Conservation (phyloP, 2,329 filamentous ascomycete species). For the Colletotrichum sojae region DNA sequence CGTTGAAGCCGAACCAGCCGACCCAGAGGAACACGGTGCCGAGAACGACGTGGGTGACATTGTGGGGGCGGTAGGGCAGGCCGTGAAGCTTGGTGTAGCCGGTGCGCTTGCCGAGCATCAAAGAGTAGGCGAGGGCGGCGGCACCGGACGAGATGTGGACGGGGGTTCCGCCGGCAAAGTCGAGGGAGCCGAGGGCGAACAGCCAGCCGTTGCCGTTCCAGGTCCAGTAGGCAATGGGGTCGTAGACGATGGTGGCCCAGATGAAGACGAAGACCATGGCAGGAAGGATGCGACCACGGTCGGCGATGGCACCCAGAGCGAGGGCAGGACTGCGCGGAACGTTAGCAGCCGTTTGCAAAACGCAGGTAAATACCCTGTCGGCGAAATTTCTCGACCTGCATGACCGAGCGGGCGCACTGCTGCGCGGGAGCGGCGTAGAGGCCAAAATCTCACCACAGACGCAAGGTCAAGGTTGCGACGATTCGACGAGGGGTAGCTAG, state of each 20-base stretch:
- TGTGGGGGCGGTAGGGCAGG: slow-evolving; percentile 79
- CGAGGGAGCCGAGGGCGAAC: slow-evolving; percentile 76
- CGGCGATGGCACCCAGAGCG: slow-evolving; percentile 72
- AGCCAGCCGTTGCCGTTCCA: slow-evolving; percentile 84
- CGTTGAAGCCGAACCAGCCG: slow-evolving; percentile 98
- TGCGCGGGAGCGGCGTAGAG: slow-evolving; percentile 6
- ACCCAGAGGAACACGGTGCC: slow-evolving; percentile 88
- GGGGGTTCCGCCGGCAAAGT: slow-evolving; percentile 82
- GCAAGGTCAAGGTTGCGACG: not conserved
- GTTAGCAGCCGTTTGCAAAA: slow-evolving; percentile 24
- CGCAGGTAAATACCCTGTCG: not conserved
- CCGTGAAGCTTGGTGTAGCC: slow-evolving; percentile 74
- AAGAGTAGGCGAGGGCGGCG: slow-evolving; percentile 79
- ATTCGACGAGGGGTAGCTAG: not conserved
- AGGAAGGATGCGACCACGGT: slow-evolving; percentile 74
- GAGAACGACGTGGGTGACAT: slow-evolving; percentile 80
- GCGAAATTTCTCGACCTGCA: slow-evolving; percentile 9
- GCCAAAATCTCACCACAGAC: slow-evolving; percentile 16
- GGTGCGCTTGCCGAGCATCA: slow-evolving; percentile 79
- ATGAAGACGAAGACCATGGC: slow-evolving; percentile 77
- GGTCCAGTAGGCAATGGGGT: slow-evolving; percentile 82
- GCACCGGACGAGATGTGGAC: slow-evolving; percentile 82
- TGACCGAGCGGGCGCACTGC: slow-evolving; percentile 6
- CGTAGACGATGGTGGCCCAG: slow-evolving; percentile 80
- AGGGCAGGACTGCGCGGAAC: slow-evolving; percentile 63